Evolutionary conservation across 163 green algal species (phyloP).

Genomic region (Prototheca wickerhamii): DNA sequence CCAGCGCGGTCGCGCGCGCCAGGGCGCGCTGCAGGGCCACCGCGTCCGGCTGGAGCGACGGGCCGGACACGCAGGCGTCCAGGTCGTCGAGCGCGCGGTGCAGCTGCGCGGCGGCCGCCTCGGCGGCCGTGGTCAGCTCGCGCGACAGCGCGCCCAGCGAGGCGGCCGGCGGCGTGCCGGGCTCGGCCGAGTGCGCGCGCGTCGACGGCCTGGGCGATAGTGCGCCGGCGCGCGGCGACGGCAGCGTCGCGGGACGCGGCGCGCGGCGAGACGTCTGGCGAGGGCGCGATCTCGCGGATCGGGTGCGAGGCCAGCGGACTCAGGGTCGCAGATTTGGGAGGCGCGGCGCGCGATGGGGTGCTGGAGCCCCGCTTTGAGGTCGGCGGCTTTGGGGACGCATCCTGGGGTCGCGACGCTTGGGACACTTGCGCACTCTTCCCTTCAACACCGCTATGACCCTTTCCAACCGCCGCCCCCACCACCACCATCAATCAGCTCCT

Average conservation of each 20-base stretch:
- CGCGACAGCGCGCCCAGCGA: not conserved
- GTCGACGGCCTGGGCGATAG: not conserved
- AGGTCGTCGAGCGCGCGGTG: not conserved
- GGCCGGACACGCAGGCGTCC: not conserved
- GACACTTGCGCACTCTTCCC: no score
- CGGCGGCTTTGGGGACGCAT: no score
- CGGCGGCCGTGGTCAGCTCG: not conserved
- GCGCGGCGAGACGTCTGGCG: not conserved
- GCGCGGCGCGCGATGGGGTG: no score
- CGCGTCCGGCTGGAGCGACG: not conserved
- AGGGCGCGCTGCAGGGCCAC: not conserved
- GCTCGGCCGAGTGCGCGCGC: not conserved
- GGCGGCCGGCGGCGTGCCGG: not conserved
- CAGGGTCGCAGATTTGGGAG: not conserved
- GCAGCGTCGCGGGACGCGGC: no score
- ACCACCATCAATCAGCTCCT: not conserved
- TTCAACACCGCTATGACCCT: not conserved
- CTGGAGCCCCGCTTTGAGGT: no score
- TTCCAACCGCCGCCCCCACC: not conserved
- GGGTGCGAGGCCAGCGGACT: not conserved
- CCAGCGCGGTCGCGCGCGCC: not conserved
- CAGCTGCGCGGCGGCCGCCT: not conserved
- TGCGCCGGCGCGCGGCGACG: no score
- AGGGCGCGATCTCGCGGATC: not conserved
- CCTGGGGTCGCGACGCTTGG: not conserved